Percentiles rank a stretch among this genome's conserved stretches.
phyloP scores from a whole-genome alignment of 345 rosid genomes.

The Syzygium aqueum region DNA sequence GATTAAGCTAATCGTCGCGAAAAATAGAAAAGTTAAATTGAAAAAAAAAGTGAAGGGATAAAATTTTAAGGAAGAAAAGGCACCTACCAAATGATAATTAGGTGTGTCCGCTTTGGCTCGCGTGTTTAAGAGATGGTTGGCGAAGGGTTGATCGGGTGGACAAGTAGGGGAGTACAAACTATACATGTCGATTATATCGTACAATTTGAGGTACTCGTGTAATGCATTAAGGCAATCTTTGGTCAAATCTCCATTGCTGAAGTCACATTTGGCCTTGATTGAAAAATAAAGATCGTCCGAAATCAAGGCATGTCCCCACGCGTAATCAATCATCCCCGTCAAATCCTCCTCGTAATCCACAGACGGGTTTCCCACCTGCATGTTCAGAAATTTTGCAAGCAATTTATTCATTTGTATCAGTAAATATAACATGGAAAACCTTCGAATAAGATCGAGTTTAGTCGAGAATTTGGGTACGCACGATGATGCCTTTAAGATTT shows the following conservation, averaged over 20 bases:
- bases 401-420: neutral
- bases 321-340: neutral
- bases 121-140: neutral
- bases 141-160: neutral
- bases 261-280: neutral
- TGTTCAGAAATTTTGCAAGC: neutral
- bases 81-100: neutral
- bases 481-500: conserved; percentile 18
- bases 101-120: neutral
- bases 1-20: neutral
- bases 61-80: neutral
- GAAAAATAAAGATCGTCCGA: neutral
- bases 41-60: neutral
- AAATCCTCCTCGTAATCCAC: conserved; percentile 4
- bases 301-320: conserved; percentile 6
- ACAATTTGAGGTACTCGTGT: neutral
- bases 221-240: neutral
- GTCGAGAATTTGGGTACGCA: neutral
- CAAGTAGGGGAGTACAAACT: neutral
- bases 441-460: neutral
- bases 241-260: neutral
- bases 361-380: conserved; percentile 9
- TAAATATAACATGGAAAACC: too few species aligned
- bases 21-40: neutral
- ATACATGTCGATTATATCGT: neutral